Evolutionary conservation across 345 rosid species (phyloP), one percentile per base, ranked within the genome.

Genomic region (Odontarrhena argentea): DNA sequence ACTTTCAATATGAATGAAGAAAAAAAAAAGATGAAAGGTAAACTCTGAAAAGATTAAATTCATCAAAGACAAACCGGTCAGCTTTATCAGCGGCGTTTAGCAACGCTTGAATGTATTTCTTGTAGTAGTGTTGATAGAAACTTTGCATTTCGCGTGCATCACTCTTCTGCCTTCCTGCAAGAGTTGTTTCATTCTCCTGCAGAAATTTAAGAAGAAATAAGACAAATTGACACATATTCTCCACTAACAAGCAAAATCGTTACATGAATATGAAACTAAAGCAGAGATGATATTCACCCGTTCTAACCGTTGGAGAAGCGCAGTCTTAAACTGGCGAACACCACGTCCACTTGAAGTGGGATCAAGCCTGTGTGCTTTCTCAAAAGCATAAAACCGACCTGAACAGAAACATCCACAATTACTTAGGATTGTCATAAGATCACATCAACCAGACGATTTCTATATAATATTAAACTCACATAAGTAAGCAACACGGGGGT

Each of bases 91-190:
- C 90, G 70, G 96, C 85, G 77, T 80, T 86, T 30, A 73, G 87
- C 82, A 88, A 81, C 42, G 97, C 97, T 71, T 86, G 87, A 74
- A 91, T 91, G 60, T 91, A 91, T 70, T 91, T 88, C 62, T 78
- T 85, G 77, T 84, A 86, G 77, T 91, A 91, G 59, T 81, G 96
- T 73, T 81, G 89, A 76, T 91, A 91, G 71, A 88, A 88, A 69
- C 86, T 80, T 68, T 88, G 96, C 93, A 91, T 91, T 76, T 91
- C 97, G 2, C 96, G 89, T 6, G 97, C 91, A 78, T 91, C 97
- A 77, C 97, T 91, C 75, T 81, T 88, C 50, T 83, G 85, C 79
- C 83, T 83, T 77, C 93, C 96, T 70, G 68, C 80, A 73, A 91
- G 68, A 49, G 97, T 91, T 56, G 91, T 86, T 63, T 84, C 92